Conservation (phyloP, 371 early-diverging fungal species). For the Neoconidiobolus thromboides region DNA sequence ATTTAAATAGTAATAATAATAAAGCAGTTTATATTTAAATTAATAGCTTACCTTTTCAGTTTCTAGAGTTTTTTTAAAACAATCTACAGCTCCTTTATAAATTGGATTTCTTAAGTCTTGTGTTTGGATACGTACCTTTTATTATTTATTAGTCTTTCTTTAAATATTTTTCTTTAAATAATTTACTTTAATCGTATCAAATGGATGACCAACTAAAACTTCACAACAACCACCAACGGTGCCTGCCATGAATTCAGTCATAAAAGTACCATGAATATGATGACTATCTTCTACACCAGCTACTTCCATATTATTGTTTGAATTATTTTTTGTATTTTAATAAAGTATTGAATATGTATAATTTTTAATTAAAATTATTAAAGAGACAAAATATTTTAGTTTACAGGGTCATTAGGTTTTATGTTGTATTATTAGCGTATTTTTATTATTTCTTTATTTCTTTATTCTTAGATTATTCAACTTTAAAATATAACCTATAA, state of each 20-base stretch:
- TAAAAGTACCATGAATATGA: conserved; percentile 11
- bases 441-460: too few relatives aligned
- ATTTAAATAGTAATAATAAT: too few relatives aligned
- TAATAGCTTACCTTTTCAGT: conserved; percentile 43
- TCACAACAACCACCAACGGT: conserved; percentile 79
- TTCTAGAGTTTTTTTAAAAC: conserved; percentile 38
- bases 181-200: conserved; percentile 51
- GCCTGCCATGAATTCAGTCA: conserved; percentile 47
- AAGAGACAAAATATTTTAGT: too few relatives aligned
- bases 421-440: too few relatives aligned
- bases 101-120: conserved; percentile 37
- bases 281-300: conserved; percentile 2
- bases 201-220: conserved; percentile 59
- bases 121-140: conserved; percentile 59
- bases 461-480: too few relatives aligned
- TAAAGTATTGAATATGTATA: too few relatives aligned
- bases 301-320: not conserved
- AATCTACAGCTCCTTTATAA: conserved; percentile 51
- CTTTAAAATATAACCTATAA: too few relatives aligned
- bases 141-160: not conserved
- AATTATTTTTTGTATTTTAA: too few relatives aligned
- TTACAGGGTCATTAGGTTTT: too few relatives aligned
- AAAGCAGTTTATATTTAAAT: too few relatives aligned
- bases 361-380: too few relatives aligned
- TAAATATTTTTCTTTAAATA: too few relatives aligned